A percentile compares a stretch with the other conserved stretches of the same genome.
Conservation (phyloP, 2,329 filamentous ascomycete genomes). For the Ophiostoma ips region DNA sequence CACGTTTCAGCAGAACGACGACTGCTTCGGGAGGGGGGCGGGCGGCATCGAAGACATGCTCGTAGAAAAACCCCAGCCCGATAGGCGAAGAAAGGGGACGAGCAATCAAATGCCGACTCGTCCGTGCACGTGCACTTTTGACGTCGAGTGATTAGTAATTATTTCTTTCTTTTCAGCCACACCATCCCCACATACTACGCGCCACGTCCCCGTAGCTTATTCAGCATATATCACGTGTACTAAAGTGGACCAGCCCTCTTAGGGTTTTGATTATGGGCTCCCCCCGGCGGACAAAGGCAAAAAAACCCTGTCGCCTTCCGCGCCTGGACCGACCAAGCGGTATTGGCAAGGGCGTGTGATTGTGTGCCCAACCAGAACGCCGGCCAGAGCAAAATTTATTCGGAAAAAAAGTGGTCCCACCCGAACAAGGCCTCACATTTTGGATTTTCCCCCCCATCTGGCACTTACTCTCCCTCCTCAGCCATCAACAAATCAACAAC, state of each 20-base stretch:
- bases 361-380: background rate
- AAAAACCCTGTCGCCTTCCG: background rate
- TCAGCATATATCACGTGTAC: constrained; percentile 3
- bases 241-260: constrained; percentile 5
- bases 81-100: background rate
- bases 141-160: background rate
- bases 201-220: background rate
- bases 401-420: constrained; percentile 9
- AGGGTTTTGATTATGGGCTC: constrained; percentile 6
- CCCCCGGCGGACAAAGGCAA: background rate
- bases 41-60: too few relatives aligned
- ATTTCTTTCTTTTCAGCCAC: constrained; percentile 3
- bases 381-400: constrained; percentile 2
- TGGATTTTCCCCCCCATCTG: constrained; percentile 5
- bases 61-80: too few relatives aligned
- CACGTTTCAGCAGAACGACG: too few relatives aligned
- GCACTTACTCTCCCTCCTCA: constrained; percentile 5
- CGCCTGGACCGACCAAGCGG: background rate
- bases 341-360: background rate
- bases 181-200: background rate
- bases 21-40: too few relatives aligned
- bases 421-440: constrained; percentile 10
- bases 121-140: background rate
- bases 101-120: background rate
- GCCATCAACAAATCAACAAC: constrained; percentile 13